Evolutionary conservation across 352 stramenopile species (phyloP), one percentile per base, ranked within the genome.

Genomic region (Phytophthora cactorum): DNA sequence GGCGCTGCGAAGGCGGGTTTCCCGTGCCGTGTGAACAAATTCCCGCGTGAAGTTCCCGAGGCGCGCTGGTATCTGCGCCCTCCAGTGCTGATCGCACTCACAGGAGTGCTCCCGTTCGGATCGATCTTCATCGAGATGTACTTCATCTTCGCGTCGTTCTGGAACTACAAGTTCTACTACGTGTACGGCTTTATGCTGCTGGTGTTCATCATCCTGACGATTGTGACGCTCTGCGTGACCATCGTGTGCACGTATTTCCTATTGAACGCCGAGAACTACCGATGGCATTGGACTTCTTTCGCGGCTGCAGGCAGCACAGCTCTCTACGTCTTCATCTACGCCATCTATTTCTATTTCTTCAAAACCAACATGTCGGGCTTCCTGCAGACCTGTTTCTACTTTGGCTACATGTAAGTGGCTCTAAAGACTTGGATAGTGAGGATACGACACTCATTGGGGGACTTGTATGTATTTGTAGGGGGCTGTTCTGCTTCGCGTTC

Each of bases 101-200:
- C 97, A 39, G 98, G 98, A 25, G 86, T 99, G n/a, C 80, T 99
- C 14, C 98, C 96, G 41, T 99, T 99, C 59, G 98, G 97, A 39
- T 98, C 91, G 46, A 99, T 99, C 75, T 99, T 99, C 75, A 99
- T 99, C 73, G 98, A 99, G 83, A 98, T 99, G 79, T 99, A 99
- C 82, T 99, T 99, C 88, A 99, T 99, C 74, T 98, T 99, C 74
- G 98, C 98, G 5, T 99, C 96, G 41, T 98, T 99, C 66, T 99
- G 98, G 98, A 99, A 98, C 79, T 99, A 99, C 93, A 99, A 99
- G 83, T 99, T 99, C 81, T 99, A 99, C 84, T 99, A 99, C 80
- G 98, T 99, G 12, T 99, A 99, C 79, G 97, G 97, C 52, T 99
- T 99, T 78, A 96, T 99, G 79, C 84, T 99, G 59, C 87, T 99